phyloP scores from a whole-genome alignment of 345 rosid species.

The Hypericum perforatum region DNA sequence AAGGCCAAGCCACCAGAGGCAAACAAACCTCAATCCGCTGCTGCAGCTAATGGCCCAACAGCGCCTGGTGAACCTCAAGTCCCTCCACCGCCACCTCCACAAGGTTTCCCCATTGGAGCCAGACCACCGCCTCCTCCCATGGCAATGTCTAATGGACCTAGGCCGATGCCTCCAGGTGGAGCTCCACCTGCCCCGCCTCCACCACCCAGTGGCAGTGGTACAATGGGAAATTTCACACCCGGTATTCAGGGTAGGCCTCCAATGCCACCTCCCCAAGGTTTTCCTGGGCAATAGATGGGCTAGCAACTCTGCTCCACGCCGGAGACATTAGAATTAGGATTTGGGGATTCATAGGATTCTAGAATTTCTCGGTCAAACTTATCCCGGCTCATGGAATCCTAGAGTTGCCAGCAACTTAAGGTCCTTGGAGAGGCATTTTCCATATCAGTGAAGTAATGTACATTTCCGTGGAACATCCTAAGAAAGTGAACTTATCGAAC shows the following conservation, averaged over 20 bases:
- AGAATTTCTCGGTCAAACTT: too few species aligned
- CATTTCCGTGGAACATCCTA: too few species aligned
- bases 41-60: conserved; percentile 48
- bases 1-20: conserved; percentile 69
- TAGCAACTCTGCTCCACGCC: too few species aligned
- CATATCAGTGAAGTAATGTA: too few species aligned
- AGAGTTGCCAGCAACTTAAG: too few species aligned
- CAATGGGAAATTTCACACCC: conserved; percentile 52
- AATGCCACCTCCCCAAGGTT: conserved; percentile 32
- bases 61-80: conserved; percentile 57
- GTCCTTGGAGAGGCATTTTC: too few species aligned
- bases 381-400: too few species aligned
- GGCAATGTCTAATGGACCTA: conserved; percentile 57
- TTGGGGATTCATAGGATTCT: too few species aligned
- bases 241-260: conserved; percentile 48
- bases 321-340: too few species aligned
- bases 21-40: conserved; percentile 57
- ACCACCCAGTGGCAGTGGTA: conserved; percentile 55
- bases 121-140: conserved; percentile 40
- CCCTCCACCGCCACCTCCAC: conserved; percentile 58
- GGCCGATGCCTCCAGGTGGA: conserved; percentile 64
- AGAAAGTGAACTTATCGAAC: too few species aligned
- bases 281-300: conserved; percentile 40
- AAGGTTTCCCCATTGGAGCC: conserved; percentile 43
- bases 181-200: conserved; percentile 64